phyloP scores from a whole-genome alignment of 1,284 basidiomycete species.

The Ceratobasidium sp. region DNA sequence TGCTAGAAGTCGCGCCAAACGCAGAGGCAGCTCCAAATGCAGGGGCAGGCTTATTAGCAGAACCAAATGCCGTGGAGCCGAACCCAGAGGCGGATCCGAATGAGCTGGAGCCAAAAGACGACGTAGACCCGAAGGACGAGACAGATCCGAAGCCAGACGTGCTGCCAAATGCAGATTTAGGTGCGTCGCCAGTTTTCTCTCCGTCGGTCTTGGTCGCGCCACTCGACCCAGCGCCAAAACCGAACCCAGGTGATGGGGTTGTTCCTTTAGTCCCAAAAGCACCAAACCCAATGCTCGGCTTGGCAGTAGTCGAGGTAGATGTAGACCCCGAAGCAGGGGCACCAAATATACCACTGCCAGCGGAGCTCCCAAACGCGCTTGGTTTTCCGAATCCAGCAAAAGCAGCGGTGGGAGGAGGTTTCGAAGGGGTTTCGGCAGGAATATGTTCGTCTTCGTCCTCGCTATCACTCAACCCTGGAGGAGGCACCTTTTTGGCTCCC shows the following conservation, averaged over 20 bases:
- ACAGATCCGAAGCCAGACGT: slow-evolving; percentile 44
- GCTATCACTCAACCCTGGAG: slow-evolving; percentile 3
- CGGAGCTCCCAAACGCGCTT: slow-evolving; percentile 29
- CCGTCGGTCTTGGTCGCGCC: background rate
- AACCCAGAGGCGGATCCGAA: slow-evolving; percentile 52
- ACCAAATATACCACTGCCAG: background rate
- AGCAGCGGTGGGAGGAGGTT: slow-evolving; percentile 28
- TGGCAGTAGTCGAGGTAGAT: background rate
- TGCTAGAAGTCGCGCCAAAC: slow-evolving; percentile 44
- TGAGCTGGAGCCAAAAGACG: too few species aligned
- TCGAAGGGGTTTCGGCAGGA: slow-evolving; percentile 23
- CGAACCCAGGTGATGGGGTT: slow-evolving; percentile 13
- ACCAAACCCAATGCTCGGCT: slow-evolving; percentile 43
- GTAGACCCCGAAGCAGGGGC: background rate
- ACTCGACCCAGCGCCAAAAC: background rate
- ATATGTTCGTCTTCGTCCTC: slow-evolving; percentile 17
- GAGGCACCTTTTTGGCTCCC: slow-evolving; percentile 1
- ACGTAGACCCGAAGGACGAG: slow-evolving; percentile 40
- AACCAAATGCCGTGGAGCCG: slow-evolving; percentile 53
- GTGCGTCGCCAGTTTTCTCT: background rate
- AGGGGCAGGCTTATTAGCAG: slow-evolving; percentile 17
- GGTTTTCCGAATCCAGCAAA: slow-evolving; percentile 38
- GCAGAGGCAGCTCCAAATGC: slow-evolving; percentile 36
- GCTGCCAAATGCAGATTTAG: slow-evolving; percentile 40
- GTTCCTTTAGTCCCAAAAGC: slow-evolving; percentile 26